These are phyloP conservation scores for Fusarium sp. DNA, from an alignment of 2,329 filamentous ascomycete species.

Conservation along the genomic window DNA sequence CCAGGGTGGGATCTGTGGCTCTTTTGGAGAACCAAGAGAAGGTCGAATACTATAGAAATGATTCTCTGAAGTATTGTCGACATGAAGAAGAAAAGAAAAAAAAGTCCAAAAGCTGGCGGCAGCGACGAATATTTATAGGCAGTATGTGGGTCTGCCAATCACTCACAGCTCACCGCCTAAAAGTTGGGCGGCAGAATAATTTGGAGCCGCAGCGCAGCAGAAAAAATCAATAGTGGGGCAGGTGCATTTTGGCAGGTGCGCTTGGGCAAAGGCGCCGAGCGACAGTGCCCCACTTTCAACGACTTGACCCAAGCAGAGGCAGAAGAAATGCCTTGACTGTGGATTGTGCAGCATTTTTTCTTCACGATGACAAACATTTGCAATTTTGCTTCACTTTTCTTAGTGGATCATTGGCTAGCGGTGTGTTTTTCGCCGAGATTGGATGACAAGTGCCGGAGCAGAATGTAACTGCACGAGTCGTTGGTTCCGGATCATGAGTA, in stretches of 20 bases:
- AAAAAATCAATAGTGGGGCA: not conserved
- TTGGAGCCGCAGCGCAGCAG: slow-evolving; percentile 1
- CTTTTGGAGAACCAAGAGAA: slow-evolving; percentile 90
- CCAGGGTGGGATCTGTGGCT: slow-evolving; percentile 86
- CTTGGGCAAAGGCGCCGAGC: not conserved
- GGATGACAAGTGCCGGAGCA: not conserved
- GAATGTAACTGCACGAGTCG: slow-evolving; percentile 26
- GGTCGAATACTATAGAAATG: slow-evolving; percentile 98
- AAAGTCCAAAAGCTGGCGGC: slow-evolving; percentile 45
- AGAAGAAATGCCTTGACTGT: not conserved
- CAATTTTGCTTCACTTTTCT: not conserved
- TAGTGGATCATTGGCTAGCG: not conserved
- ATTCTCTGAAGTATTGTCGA: slow-evolving; percentile 81
- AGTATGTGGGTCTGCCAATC: slow-evolving; percentile 33
- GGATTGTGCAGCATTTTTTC: slow-evolving; percentile 8
- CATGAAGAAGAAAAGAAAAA: slow-evolving; percentile 66
- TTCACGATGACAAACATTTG: not conserved
- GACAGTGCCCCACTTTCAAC: not conserved
- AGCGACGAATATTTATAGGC: slow-evolving; percentile 27
- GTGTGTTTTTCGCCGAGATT: slow-evolving; percentile 9
- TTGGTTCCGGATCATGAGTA: not conserved
- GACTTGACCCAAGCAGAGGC: not conserved
- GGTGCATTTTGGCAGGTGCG: not conserved
- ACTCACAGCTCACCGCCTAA: slow-evolving; percentile 50
- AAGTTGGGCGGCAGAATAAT: slow-evolving; percentile 46